Base-by-base conservation (phyloP, 345 rosid genomes). In the Lepidium africanum region DNA sequence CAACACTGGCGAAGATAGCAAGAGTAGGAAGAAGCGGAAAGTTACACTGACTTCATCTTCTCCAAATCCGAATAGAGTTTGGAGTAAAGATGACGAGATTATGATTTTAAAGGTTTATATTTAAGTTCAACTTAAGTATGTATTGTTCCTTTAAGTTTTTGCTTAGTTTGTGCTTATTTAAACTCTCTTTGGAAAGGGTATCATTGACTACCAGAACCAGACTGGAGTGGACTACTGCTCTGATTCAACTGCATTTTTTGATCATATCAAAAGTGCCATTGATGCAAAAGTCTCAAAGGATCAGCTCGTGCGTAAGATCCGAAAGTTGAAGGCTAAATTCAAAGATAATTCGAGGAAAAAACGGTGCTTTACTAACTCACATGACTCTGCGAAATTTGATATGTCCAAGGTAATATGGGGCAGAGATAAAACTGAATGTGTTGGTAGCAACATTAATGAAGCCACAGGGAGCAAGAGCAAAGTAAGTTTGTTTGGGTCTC, bases 321-420 rank as follows among this genome's bases (percentile, higher is more conserved):
- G 37, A n/a, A 67, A 55, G 63, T n/a, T 67, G 33, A 67, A 55
- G 72, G 7, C 3, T 7, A 67, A 16, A 45, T 67, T 67, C 14
- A 43, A 25, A 17, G 38, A 19, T 45, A 33, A 35, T 19, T 43
- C 4, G 36, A 42, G 13, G 10, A 45, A 45, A 67, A 35, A 42
- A 0, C 37, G 15, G 1, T 1, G 35, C 19, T 67, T 67, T 56
- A n/a, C 9, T 21, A 46, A 35, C 23, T n/a, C 72, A 7, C 14
- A 43, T 33, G 72, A 54, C 21, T 56, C 46, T 42, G 21, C 21
- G 11, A 10, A 2, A n/a, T 67, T 67, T 45, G 43, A 55, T 14
- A 10, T 67, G 45, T 67, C 63, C 36, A 55, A 12, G 55, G 49
- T 15, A 1, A 43, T 67, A 32, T 67, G 72, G 72, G 63, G 72